These are phyloP conservation scores for Straminergon stramineum DNA, from an alignment of 225 moss, liverwort and hornwort species.

Conservation along the genomic window DNA sequence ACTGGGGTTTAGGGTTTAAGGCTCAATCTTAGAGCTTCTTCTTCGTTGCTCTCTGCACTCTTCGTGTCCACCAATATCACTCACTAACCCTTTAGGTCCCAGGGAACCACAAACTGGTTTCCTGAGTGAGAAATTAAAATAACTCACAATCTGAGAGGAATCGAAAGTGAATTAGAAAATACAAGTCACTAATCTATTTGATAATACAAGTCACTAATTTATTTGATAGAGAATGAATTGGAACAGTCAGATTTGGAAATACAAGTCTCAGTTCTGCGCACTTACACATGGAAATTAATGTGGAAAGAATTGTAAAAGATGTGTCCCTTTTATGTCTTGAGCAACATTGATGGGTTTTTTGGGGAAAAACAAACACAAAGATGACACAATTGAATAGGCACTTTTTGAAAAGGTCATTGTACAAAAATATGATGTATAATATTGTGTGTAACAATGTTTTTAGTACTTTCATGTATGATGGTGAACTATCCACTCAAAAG, in stretches of 20 bases:
- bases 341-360: not conserved
- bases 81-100: not conserved
- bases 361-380: accelerated
- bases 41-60: not conserved
- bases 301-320: not conserved
- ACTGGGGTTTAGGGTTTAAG: constrained; percentile 17
- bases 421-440: not conserved
- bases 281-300: not conserved
- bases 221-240: not conserved
- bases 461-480: not conserved
- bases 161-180: not conserved
- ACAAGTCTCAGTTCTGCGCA: too few species aligned
- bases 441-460: not conserved
- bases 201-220: not conserved
- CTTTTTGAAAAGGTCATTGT: accelerated
- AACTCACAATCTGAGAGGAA: not conserved
- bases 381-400: not conserved
- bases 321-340: not conserved
- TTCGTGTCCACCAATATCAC: not conserved
- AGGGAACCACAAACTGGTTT: not conserved
- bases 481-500: too few species aligned
- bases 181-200: not conserved
- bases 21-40: not conserved
- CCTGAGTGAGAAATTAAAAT: not conserved
- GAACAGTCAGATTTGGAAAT: accelerated